Base-by-base conservation (phyloP, 2,329 filamentous ascomycete genomes). In the Clarireedia monteithiana region DNA sequence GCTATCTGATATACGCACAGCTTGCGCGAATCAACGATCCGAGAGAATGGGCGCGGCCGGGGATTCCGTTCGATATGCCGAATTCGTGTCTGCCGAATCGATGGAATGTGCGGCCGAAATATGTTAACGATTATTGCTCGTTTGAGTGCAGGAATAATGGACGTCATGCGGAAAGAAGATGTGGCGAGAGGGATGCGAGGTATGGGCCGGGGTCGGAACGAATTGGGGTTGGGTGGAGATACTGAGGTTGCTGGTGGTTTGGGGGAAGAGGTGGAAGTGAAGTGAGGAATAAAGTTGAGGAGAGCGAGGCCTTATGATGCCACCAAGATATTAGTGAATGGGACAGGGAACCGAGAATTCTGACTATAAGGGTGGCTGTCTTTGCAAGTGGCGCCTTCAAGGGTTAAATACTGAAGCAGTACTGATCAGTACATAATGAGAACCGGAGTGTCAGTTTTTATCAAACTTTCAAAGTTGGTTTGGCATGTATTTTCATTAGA, bases 21-120 rank as follows among this genome's bases (percentile, higher is more conserved):
- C 61, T 69, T 2, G 64, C 67, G 57, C 62, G 67, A 12, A 67
- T 68, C 55, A 68, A 68, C 54, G 50, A 67, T 24, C 66, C 66
- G 0, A 30, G 48, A 36, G 63, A 67, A 47, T 50, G 38, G 15
- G 48, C 55, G 10, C 51, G 56, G 12, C 44, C 50, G 4, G 55
- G 54, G 34, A 7, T 68, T 15, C 66, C 66, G 1, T 68, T 68
- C 49, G 55, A 65, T 27, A 57, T 68, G 9, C 65, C 66, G 10
- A 49, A 48, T 5, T 47, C 57, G 39, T 68, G 66, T 57, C 50
- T 62, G 12, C 66, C 66, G 23, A 62, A 66, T 52, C 51, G 49
- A 38, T 26, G 53, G 34, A 68, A 68, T 52, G 48, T 64, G 7
- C 55, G 44, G 4, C 55, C 54, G 23, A 59, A 56, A 45, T 56